Base-by-base conservation (phyloP, 106 monocot genomes). In the Agapanthus africanus region DNA sequence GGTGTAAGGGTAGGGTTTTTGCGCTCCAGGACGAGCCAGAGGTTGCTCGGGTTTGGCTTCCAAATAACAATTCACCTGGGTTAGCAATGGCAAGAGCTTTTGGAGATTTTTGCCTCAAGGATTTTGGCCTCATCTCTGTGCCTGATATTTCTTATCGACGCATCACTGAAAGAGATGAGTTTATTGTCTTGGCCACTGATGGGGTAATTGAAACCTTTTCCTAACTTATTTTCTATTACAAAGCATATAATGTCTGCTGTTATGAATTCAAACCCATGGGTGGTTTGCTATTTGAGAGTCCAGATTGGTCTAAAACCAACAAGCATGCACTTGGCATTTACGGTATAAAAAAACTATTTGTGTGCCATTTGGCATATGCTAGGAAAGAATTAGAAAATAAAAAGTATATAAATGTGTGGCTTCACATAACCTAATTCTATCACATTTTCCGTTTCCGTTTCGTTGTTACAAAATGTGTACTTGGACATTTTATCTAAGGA, bases 41-140 rank as follows among this genome's bases (percentile, higher is more conserved):
- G 37, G 80, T 80, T 22, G 75, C 75, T 18, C 46, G 80, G 14
- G 67, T 80, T 16, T 80, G 75, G 80, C 71, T 80, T 23, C 80
- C 80, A 61, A 76, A 76, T 38, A 32, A 57, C 37, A 57, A 76
- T 38, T 66, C 76, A 10, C 80, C 80, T 37, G 80, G 80, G 39
- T 63, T 80, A 41, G 75, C 80, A 11, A 75, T 80, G 80, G 80
- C 80, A 37, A 75, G 75, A 71, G 75, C 80, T 31, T 80, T 80
- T 68, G 80, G 80, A 39, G 80, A 76, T 57, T 75, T 75, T 37
- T 75, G 75, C 46, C 68, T 75, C 44, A 75, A 75, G 32, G 59
- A 75, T 27, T 75, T 76, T 76, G 76, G 80, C 8, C 44, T 80
- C 9, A 80, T 80, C 18, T 80, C 80, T 38, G 76, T 71, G 19